phyloP scores from a whole-genome alignment of 2,329 filamentous ascomycete genomes.

The Fusarium graminum region DNA sequence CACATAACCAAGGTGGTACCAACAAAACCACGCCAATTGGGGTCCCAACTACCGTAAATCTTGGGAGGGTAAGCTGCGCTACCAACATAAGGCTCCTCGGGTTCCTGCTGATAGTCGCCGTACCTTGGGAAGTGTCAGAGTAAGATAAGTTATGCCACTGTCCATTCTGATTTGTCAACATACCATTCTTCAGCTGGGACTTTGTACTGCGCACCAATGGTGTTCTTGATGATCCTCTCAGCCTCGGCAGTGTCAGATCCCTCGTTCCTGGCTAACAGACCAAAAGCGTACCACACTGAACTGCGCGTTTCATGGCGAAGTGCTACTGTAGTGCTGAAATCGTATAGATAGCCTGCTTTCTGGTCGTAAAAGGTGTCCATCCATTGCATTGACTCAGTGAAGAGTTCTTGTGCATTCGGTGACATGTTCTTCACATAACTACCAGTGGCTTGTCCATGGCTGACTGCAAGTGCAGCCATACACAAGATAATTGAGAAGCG shows the following conservation, averaged over 20 bases:
- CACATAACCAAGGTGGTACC: conserved; percentile 70
- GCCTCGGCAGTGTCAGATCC: conserved; percentile 64
- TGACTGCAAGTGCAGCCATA: too few relatives aligned
- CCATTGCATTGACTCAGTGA: conserved; percentile 60
- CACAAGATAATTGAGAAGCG: too few relatives aligned
- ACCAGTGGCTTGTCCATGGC: too few relatives aligned
- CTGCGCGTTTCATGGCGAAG: conserved; percentile 68
- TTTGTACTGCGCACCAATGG: conserved; percentile 66
- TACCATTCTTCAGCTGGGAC: conserved; percentile 67
- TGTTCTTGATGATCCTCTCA: conserved; percentile 65
- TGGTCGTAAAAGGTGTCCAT: conserved; percentile 68
- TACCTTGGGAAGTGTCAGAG: conserved; percentile 31
- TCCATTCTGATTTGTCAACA: conserved; percentile 33
- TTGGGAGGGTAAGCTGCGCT: conserved; percentile 62
- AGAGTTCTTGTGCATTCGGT: conserved; percentile 25
- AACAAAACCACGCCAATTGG: conserved; percentile 74
- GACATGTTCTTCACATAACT: too few relatives aligned
- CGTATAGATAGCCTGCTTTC: conserved; percentile 65
- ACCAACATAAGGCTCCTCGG: conserved; percentile 70
- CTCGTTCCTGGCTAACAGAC: conserved; percentile 67
- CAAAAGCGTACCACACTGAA: conserved; percentile 70
- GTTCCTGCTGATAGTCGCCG: conserved; percentile 64
- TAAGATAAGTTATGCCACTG: accelerated
- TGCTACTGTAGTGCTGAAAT: conserved; percentile 59
- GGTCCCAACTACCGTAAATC: conserved; percentile 71